Conservation (phyloP, 2,329 filamentous ascomycete genomes). For the Curvularia spicifera region DNA sequence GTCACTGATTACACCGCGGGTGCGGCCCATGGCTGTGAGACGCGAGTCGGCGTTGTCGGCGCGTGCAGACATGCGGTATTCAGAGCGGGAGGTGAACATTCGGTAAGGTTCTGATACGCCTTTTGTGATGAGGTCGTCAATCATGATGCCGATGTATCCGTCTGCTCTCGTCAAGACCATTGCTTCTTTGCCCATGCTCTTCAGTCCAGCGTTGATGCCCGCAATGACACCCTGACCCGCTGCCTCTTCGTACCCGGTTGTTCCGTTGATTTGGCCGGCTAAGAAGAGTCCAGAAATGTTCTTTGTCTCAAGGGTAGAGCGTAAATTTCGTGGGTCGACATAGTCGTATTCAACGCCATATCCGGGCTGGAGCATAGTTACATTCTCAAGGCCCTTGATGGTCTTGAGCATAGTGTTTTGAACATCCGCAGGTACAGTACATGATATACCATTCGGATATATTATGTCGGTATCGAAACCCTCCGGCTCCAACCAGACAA, state of each 20-base stretch:
- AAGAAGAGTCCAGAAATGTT: slow-evolving; percentile 86
- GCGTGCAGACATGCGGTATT: slow-evolving; percentile 90
- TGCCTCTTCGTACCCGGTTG: slow-evolving; percentile 97
- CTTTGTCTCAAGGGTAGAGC: slow-evolving; percentile 92
- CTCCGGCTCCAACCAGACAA: slow-evolving; percentile 97
- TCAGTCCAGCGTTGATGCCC: slow-evolving; percentile 91
- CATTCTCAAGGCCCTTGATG: slow-evolving; percentile 85
- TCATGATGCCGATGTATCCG: slow-evolving; percentile 98
- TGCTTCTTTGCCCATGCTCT: slow-evolving; percentile 68
- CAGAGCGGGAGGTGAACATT: slow-evolving; percentile 96
- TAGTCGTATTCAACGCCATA: slow-evolving; percentile 99
- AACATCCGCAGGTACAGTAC: slow-evolving; percentile 90
- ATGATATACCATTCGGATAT: slow-evolving; percentile 95
- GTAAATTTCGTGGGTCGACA: slow-evolving; percentile 87
- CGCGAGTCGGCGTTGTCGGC: slow-evolving; percentile 93
- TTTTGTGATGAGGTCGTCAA: slow-evolving; percentile 96
- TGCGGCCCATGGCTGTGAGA: slow-evolving; percentile 78
- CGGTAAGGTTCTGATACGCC: slow-evolving; percentile 96
- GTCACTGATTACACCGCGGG: slow-evolving; percentile 79
- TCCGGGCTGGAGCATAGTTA: slow-evolving; percentile 89
- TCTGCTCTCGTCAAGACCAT: slow-evolving; percentile 80
- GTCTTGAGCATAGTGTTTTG: slow-evolving; percentile 87
- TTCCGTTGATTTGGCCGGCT: slow-evolving; percentile 97
- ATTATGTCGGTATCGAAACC: slow-evolving; percentile 88
- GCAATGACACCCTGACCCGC: slow-evolving; percentile 92